A percentile compares a stretch with the other conserved stretches of the same genome.
Conservation (phyloP, 176 grass and related monocot species). For the Raddia guianensis region DNA sequence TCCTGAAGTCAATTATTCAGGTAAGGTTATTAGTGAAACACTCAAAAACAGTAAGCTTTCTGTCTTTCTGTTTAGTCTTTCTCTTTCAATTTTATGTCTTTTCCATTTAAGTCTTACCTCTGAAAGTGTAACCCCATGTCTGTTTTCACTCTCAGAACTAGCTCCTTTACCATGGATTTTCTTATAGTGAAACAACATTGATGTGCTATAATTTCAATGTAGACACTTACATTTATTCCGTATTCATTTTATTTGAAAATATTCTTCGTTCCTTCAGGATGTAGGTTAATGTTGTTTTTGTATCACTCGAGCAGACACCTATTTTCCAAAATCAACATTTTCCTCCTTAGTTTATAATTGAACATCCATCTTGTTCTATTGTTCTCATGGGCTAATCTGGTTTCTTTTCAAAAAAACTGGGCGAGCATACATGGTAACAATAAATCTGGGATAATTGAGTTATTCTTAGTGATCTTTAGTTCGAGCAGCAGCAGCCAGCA, state of each 20-base stretch:
- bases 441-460: neutral
- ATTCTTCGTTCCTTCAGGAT: neutral
- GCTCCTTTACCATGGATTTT: constrained; percentile 1
- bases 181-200: constrained; percentile 7
- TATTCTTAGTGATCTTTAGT: constrained; percentile 15
- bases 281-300: constrained; percentile 17
- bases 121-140: constrained; percentile 19
- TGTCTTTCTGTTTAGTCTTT: neutral
- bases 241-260: neutral
- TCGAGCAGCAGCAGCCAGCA: neutral
- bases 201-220: constrained; percentile 24
- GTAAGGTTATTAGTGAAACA: constrained; percentile 44
- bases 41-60: constrained; percentile 6
- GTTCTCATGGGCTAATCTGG: neutral
- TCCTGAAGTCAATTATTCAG: constrained; percentile 85
- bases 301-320: neutral
- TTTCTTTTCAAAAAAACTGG: neutral
- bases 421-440: neutral
- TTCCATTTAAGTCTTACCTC: neutral
- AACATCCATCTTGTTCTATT: neutral
- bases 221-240: constrained; percentile 8
- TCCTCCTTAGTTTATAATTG: constrained; percentile 7
- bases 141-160: constrained; percentile 19
- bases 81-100: neutral
- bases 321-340: neutral